Evolutionary conservation across 73 alveolate genomes (phyloP).

Genomic region (Uronychia setigera): DNA sequence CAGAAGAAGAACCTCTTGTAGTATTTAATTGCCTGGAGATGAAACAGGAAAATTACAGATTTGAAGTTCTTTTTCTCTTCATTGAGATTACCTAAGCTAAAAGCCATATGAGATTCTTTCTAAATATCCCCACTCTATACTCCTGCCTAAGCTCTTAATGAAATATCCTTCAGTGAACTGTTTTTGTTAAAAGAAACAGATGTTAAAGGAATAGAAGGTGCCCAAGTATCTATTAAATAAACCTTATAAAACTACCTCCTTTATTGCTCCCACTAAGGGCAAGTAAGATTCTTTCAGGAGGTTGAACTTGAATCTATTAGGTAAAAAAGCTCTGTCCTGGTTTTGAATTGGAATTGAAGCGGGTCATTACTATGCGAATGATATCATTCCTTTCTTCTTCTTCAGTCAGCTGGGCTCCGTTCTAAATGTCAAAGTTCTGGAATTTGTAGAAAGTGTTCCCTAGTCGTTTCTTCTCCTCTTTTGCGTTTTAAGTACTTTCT

Average conservation of each 20-base stretch:
- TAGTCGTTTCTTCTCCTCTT: neutral
- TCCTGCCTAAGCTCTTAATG: constrained; percentile 98
- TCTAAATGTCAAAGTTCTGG: constrained; percentile 6
- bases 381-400: constrained; percentile 49
- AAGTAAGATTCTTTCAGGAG: constrained; percentile 92
- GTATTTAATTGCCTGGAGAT: constrained; percentile 82
- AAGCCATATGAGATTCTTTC: constrained; percentile 99
- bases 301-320: constrained; percentile 95
- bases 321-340: constrained; percentile 80
- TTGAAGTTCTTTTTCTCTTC: constrained; percentile 92
- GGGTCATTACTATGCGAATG: constrained; percentile 47
- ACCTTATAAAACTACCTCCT: neutral
- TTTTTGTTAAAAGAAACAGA: constrained; percentile 20
- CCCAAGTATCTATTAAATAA: neutral
- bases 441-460: constrained; percentile 9
- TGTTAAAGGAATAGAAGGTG: neutral
- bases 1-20: constrained; percentile 96
- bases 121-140: constrained; percentile 95
- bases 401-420: neutral
- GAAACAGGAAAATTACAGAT: constrained; percentile 7
- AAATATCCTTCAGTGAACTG: constrained; percentile 88
- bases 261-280: neutral
- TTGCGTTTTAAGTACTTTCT: neutral
- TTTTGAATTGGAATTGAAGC: constrained; percentile 35
- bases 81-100: constrained; percentile 94